These are phyloP conservation scores for Perkinsela sp. DNA, from an alignment of 208 protist species.

Conservation along the genomic window DNA sequence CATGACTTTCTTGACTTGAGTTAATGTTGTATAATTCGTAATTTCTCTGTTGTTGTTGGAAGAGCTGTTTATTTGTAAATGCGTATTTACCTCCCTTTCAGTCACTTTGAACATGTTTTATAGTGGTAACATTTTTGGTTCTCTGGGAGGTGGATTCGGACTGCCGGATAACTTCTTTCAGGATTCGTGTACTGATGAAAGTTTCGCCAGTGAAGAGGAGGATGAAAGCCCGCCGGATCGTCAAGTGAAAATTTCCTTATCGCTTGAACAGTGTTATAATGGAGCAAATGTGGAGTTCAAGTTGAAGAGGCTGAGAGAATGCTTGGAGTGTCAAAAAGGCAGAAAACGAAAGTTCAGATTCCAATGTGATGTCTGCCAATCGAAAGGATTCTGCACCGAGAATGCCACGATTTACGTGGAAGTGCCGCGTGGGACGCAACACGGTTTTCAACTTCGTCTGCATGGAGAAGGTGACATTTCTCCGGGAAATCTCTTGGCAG, in stretches of 20 bases:
- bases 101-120: not conserved
- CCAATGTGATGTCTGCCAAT: not conserved
- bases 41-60: no score
- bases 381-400: not conserved
- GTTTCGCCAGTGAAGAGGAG: not conserved
- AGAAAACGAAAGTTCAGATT: not conserved
- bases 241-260: not conserved
- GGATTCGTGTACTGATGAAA: no score
- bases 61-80: not conserved
- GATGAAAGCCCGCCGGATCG: not conserved
- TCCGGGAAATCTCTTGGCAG: not conserved
- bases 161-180: no score
- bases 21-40: no score
- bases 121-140: no score
- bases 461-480: not conserved
- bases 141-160: no score
- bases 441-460: not conserved
- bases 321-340: not conserved
- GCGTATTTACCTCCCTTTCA: not conserved
- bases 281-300: not conserved
- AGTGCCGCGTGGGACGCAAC: not conserved
- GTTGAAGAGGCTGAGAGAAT: not conserved
- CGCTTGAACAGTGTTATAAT: not conserved
- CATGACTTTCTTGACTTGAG: not conserved
- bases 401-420: not conserved